phyloP scores from a whole-genome alignment of 352 stramenopile species.

The Phytophthora podocarpi region DNA sequence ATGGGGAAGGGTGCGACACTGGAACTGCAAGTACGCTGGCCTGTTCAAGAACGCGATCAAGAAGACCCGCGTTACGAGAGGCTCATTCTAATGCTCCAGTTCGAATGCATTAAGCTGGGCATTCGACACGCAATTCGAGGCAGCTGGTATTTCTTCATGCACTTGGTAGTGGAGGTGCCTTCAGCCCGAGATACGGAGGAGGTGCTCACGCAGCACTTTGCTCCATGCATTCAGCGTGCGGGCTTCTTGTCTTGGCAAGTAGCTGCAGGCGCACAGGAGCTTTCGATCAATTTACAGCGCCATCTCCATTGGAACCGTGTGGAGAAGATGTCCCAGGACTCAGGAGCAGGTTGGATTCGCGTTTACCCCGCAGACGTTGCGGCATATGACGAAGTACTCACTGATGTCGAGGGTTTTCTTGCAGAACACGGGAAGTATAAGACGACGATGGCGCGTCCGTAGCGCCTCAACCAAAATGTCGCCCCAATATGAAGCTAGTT shows the following conservation, averaged over 20 bases:
- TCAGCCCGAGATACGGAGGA: constrained; percentile 49
- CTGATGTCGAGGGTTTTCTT: constrained; percentile 77
- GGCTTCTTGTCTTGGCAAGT: constrained; percentile 89
- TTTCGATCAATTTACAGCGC: constrained; percentile 87
- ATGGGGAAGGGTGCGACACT: constrained; percentile 87
- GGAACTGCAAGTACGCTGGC: constrained; percentile 87
- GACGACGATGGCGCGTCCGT: constrained; percentile 24
- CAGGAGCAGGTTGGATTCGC: constrained; percentile 82
- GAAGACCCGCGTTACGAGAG: constrained; percentile 88
- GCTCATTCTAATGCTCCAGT: constrained; percentile 86
- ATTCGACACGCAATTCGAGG: constrained; percentile 76
- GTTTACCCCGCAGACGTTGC: constrained; percentile 86
- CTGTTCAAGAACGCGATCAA: constrained; percentile 85
- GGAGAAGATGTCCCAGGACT: constrained; percentile 90
- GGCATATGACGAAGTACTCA: constrained; percentile 73
- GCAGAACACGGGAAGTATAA: constrained; percentile 51
- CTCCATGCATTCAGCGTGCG: constrained; percentile 78
- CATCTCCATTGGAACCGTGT: constrained; percentile 90
- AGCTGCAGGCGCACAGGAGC: constrained; percentile 81
- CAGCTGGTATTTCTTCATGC: constrained; percentile 87
- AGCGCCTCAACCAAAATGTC: constrained; percentile 18
- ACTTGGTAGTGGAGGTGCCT: constrained; percentile 80
- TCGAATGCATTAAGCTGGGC: constrained; percentile 80
- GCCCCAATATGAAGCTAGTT: constrained; percentile 9
- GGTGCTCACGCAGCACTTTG: constrained; percentile 71